Evolutionary conservation across 805 yeast genomes (phyloP).

Genomic region (Yamadazyma sp.): DNA sequence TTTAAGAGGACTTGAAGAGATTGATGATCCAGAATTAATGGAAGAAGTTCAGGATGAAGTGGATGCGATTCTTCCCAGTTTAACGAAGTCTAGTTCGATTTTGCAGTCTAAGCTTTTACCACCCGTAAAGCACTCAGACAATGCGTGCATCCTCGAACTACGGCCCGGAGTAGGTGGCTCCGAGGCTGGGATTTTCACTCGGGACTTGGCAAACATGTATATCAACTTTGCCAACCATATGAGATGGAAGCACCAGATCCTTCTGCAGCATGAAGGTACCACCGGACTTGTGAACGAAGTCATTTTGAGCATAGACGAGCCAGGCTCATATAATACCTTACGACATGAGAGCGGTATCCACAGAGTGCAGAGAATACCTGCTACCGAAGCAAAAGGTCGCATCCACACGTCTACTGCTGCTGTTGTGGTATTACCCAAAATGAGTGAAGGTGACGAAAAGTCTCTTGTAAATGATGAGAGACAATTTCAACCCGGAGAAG

Average conservation of each 20-base stretch:
- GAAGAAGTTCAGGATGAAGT: slow-evolving; percentile 66
- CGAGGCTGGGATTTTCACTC: slow-evolving; percentile 87
- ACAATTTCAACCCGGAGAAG: slow-evolving; percentile 80
- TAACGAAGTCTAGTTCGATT: slow-evolving; percentile 41
- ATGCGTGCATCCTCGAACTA: slow-evolving; percentile 76
- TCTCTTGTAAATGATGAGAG: slow-evolving; percentile 56
- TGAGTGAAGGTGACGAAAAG: slow-evolving; percentile 54
- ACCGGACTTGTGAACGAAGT: slow-evolving; percentile 78
- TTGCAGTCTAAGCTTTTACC: slow-evolving; percentile 69
- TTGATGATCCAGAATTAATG: slow-evolving; percentile 43
- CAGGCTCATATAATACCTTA: slow-evolving; percentile 71
- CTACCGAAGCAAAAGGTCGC: slow-evolving; percentile 90
- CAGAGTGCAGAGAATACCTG: slow-evolving; percentile 91
- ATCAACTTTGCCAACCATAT: slow-evolving; percentile 61
- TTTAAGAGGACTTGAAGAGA: slow-evolving; percentile 25
- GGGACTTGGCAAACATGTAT: slow-evolving; percentile 81
- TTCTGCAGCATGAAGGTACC: slow-evolving; percentile 56
- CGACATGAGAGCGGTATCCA: slow-evolving; percentile 94
- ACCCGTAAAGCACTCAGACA: slow-evolving; percentile 70
- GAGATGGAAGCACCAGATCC: slow-evolving; percentile 64
- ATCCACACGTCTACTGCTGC: slow-evolving; percentile 97
- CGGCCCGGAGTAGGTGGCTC: slow-evolving; percentile 97
- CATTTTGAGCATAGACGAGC: slow-evolving; percentile 61
- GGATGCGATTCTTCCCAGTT: slow-evolving; percentile 41
- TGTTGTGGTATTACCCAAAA: slow-evolving; percentile 86